A percentile compares a stretch with the other conserved stretches of the same genome.
Evolutionary conservation across 306 rosid species (phyloP).

Genomic region (Cucumis sativus): Cucumber_9930_V3 NC_026660.2:20916001-20916500

Average conservation of each 20-base stretch:
- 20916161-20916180: slow-evolving; percentile 16
- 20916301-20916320: slow-evolving; percentile 18
- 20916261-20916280: slow-evolving; percentile 23
- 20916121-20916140: slow-evolving; percentile 13
- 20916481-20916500: slow-evolving; percentile 46
- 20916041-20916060: slow-evolving; percentile 61
- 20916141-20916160: slow-evolving; percentile 18
- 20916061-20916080: slow-evolving; percentile 41
- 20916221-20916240: slow-evolving; percentile 21
- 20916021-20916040: slow-evolving; percentile 26
- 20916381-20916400: slow-evolving; percentile 30
- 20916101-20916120: slow-evolving; percentile 15
- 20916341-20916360: slow-evolving; percentile 7
- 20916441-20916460: slow-evolving; percentile 62
- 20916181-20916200: slow-evolving; percentile 21
- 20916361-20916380: slow-evolving; percentile 12
- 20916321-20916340: slow-evolving; percentile 13
- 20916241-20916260: slow-evolving; percentile 6
- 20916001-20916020: slow-evolving; percentile 17
- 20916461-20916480: slow-evolving; percentile 49
- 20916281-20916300: slow-evolving; percentile 19
- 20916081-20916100: slow-evolving; percentile 47
- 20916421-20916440: slow-evolving; percentile 59
- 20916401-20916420: slow-evolving; percentile 64
- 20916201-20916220: slow-evolving; percentile 22